These are phyloP conservation scores for Gossypium mustelinum DNA, from an alignment of 345 rosid genomes.

Conservation along the genomic window DNA sequence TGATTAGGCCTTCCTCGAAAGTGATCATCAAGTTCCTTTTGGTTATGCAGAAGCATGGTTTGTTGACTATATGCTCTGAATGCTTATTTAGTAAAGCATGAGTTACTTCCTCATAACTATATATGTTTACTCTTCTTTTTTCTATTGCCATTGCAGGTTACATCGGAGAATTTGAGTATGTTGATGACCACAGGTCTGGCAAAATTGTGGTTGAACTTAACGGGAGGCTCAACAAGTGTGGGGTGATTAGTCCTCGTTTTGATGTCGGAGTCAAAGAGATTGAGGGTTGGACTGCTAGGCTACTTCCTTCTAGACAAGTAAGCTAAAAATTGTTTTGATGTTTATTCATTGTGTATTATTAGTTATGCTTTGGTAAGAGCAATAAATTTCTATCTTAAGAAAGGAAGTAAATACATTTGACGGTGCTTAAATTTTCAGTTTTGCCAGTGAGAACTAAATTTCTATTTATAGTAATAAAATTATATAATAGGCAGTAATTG, in stretches of 20 bases:
- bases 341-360: background rate
- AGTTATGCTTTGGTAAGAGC: background rate
- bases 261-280: constrained; percentile 60
- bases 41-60: constrained; percentile 88
- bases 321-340: background rate
- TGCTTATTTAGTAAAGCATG: background rate
- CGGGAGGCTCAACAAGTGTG: constrained; percentile 80
- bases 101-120: background rate
- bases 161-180: constrained; percentile 81
- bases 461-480: background rate
- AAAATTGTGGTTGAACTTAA: constrained; percentile 78
- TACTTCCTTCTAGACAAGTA: constrained; percentile 89
- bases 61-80: background rate
- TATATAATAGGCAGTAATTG: background rate
- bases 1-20: constrained; percentile 86
- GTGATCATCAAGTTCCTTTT: constrained; percentile 76
- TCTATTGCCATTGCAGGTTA: constrained; percentile 41
- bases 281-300: constrained; percentile 85
- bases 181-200: constrained; percentile 82
- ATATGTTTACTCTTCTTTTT: background rate
- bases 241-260: constrained; percentile 56
- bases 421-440: background rate
- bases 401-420: background rate
- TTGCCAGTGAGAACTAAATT: background rate
- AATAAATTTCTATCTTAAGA: background rate